phyloP scores from a whole-genome alignment of 768 basidiomycete species.

The Suillus alpinus region DNA sequence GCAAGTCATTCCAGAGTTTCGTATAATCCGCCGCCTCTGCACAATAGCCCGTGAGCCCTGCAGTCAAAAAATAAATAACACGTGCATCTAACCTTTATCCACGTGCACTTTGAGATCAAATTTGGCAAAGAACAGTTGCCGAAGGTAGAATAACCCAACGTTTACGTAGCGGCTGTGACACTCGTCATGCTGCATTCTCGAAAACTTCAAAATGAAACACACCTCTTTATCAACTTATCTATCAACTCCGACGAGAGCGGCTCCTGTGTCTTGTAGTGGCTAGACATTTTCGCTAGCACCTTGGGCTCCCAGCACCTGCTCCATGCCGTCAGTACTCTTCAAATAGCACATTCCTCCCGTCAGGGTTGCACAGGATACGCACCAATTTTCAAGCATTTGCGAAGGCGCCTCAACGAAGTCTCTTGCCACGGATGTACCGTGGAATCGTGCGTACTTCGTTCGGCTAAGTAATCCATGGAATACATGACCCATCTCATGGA shows the following conservation, averaged over 20 bases:
- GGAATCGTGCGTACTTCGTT: constrained; percentile 75
- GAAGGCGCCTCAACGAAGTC: constrained; percentile 90
- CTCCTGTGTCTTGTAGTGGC: constrained; percentile 74
- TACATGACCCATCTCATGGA: constrained; percentile 86
- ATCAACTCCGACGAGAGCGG: constrained; percentile 72
- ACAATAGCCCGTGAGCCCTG: constrained; percentile 16
- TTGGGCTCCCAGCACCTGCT: constrained; percentile 77
- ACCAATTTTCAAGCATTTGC: constrained; percentile 94
- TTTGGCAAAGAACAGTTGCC: constrained; percentile 82
- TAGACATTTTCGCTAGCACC: constrained; percentile 69
- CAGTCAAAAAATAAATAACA: background rate
- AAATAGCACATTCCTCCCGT: background rate
- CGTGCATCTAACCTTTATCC: constrained; percentile 46
- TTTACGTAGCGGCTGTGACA: constrained; percentile 69
- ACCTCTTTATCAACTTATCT: constrained; percentile 79
- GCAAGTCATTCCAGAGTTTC: constrained; percentile 71
- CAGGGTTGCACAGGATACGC: constrained; percentile 5
- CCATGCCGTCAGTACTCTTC: background rate
- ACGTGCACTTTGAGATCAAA: constrained; percentile 78
- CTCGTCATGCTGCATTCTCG: background rate
- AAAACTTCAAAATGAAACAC: constrained; percentile 4
- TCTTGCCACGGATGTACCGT: constrained; percentile 75
- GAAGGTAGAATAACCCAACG: constrained; percentile 76
- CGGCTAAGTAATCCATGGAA: constrained; percentile 68
- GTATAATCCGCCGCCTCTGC: constrained; percentile 69